Percentiles rank a stretch among this genome's conserved stretches.
Evolutionary conservation across 192 early-diverging fungal genomes (phyloP).

Genomic region (Coemansia interrupta): DNA sequence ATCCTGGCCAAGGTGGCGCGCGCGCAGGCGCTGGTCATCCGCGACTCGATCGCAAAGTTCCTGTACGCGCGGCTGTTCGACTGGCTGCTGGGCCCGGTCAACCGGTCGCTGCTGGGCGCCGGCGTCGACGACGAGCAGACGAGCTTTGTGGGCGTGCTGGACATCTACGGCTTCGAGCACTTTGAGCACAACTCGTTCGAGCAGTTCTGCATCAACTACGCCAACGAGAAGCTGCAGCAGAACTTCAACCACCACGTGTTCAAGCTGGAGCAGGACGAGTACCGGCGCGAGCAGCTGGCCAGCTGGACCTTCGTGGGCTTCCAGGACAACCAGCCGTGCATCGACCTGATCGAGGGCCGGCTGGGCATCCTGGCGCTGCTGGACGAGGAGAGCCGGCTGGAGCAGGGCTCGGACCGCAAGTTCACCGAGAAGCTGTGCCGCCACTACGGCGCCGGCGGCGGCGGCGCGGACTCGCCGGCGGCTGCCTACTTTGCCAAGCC

Average conservation of each 20-base stretch:
- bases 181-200: constrained; percentile 58
- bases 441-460: constrained; percentile 15
- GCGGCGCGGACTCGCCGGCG: background rate
- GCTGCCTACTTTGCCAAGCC: constrained; percentile 81
- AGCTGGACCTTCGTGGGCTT: constrained; percentile 98
- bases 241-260: constrained; percentile 71
- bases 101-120: constrained; percentile 61
- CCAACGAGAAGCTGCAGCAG: constrained; percentile 83
- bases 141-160: constrained; percentile 82
- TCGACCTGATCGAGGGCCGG: constrained; percentile 92
- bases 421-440: constrained; percentile 52
- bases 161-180: constrained; percentile 80
- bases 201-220: constrained; percentile 80
- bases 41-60: constrained; percentile 70
- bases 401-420: constrained; percentile 48
- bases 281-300: constrained; percentile 82
- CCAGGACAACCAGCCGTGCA: constrained; percentile 97
- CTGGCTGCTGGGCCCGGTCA: constrained; percentile 79
- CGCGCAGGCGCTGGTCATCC: constrained; percentile 65
- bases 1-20: constrained; percentile 73
- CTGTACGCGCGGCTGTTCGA: constrained; percentile 79
- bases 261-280: constrained; percentile 72
- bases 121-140: constrained; percentile 57
- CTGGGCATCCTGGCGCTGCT: constrained; percentile 89
- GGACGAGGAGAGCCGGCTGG: constrained; percentile 69